Evolutionary conservation across 139 green algal genomes (phyloP).

Genomic region (Chlamydomonas schloesseri): DNA sequence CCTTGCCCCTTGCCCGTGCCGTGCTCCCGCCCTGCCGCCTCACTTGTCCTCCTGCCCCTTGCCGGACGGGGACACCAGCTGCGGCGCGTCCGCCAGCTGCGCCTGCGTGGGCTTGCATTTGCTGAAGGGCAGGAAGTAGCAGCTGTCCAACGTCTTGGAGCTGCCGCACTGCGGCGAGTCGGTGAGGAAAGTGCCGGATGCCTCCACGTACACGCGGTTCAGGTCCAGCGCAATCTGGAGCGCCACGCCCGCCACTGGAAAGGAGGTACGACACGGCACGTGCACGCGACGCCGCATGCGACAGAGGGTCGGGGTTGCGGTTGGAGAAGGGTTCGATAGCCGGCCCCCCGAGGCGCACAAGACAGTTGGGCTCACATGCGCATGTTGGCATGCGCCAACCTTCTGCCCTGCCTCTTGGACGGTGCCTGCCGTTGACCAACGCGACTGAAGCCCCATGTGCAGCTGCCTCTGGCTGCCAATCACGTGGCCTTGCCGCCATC

Average conservation of each 20-base stretch:
- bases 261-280: too few species aligned
- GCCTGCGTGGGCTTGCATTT: constrained; percentile 14
- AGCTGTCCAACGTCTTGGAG: constrained; percentile 16
- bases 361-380: too few species aligned
- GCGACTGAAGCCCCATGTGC: too few species aligned
- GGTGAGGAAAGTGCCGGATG: constrained; percentile 1
- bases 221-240: constrained; percentile 28
- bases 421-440: too few species aligned
- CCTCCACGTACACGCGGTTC: constrained; percentile 38
- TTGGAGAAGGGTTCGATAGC: not conserved
- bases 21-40: too few species aligned
- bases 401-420: too few species aligned
- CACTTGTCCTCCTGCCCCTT: not conserved
- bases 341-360: too few species aligned
- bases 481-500: not conserved
- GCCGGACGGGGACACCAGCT: not conserved
- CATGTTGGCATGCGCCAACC: too few species aligned
- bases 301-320: not conserved
- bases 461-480: not conserved
- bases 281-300: not conserved
- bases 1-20: too few species aligned
- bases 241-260: constrained; percentile 20
- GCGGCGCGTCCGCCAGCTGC: not conserved
- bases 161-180: not conserved
- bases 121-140: constrained; percentile 51